These are phyloP conservation scores for Glycine soja DNA, from an alignment of 306 rosid species.

Conservation along the genomic window DNA sequence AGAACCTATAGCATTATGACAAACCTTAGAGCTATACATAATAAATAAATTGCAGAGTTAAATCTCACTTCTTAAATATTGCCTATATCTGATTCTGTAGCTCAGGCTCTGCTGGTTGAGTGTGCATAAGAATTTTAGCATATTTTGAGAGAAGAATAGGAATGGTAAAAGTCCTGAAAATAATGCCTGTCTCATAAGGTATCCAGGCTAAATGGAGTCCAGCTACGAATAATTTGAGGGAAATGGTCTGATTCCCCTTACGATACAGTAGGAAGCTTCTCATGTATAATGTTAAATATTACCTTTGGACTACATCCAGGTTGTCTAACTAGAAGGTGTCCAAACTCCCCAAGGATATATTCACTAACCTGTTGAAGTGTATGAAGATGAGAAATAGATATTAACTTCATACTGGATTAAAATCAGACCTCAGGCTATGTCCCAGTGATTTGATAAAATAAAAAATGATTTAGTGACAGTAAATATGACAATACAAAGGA, in stretches of 20 bases:
- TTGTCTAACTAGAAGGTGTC: constrained; percentile 78
- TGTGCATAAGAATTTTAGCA: too few species aligned
- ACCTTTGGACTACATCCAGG: constrained; percentile 87
- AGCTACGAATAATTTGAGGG: background rate
- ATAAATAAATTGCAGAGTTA: too few species aligned
- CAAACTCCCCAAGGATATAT: constrained; percentile 93
- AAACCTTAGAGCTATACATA: too few species aligned
- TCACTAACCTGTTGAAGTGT: constrained; percentile 84
- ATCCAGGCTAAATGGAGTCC: constrained; percentile 8
- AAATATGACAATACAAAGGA: background rate
- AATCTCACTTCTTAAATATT: too few species aligned
- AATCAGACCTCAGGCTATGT: constrained; percentile 20
- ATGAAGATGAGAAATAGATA: constrained; percentile 35
- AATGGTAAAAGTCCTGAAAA: too few species aligned
- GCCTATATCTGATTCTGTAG: too few species aligned
- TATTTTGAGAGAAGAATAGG: too few species aligned
- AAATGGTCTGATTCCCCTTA: constrained; percentile 51
- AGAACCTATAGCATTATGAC: too few species aligned
- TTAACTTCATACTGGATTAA: constrained; percentile 14
- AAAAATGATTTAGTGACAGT: too few species aligned
- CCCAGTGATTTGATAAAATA: constrained; percentile 1
- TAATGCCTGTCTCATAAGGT: constrained; percentile 39
- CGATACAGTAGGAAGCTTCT: constrained; percentile 79
- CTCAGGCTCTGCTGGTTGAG: too few species aligned
- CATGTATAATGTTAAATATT: constrained; percentile 68